Evolutionary conservation across 495 filamentous ascomycete genomes (phyloP).

Genomic region (Talaromyces nanjingensis): DNA sequence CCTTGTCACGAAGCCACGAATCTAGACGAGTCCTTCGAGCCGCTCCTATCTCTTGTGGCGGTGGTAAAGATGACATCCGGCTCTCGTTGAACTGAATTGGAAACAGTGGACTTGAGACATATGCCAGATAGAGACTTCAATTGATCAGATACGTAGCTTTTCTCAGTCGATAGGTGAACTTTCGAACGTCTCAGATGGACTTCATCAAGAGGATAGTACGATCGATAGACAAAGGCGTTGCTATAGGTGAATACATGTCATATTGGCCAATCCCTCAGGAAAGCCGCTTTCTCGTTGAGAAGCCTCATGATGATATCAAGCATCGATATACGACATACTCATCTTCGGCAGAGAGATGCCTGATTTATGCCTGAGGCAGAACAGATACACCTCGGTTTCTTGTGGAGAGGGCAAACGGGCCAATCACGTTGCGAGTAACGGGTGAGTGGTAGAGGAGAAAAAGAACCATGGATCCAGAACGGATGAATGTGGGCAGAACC

Average conservation of each 20-base stretch:
- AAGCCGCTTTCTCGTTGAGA: too few relatives aligned
- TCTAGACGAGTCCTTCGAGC: background rate
- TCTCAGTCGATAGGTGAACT: too few relatives aligned
- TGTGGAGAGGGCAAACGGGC: background rate
- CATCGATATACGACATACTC: background rate
- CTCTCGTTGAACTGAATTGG: background rate
- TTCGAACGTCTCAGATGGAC: too few relatives aligned
- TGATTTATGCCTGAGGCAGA: background rate
- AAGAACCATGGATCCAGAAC: slow-evolving; percentile 1
- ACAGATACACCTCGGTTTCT: background rate
- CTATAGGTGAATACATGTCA: too few relatives aligned
- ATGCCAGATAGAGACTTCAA: too few relatives aligned
- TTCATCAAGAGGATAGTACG: too few relatives aligned
- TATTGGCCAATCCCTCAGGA: too few relatives aligned
- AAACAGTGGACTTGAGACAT: background rate
- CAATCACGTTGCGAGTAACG: background rate
- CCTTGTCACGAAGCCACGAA: background rate
- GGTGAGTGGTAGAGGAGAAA: background rate
- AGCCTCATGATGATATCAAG: background rate
- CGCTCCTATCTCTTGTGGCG: background rate
- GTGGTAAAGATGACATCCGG: background rate
- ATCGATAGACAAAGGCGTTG: too few relatives aligned
- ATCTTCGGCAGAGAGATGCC: background rate
- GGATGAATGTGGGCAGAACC: slow-evolving; percentile 3
- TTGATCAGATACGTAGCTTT: too few relatives aligned